These are phyloP conservation scores for Paraphaeosphaeria sporulosa DNA, from an alignment of 2,329 filamentous ascomycete species.

Conservation along the genomic window DNA sequence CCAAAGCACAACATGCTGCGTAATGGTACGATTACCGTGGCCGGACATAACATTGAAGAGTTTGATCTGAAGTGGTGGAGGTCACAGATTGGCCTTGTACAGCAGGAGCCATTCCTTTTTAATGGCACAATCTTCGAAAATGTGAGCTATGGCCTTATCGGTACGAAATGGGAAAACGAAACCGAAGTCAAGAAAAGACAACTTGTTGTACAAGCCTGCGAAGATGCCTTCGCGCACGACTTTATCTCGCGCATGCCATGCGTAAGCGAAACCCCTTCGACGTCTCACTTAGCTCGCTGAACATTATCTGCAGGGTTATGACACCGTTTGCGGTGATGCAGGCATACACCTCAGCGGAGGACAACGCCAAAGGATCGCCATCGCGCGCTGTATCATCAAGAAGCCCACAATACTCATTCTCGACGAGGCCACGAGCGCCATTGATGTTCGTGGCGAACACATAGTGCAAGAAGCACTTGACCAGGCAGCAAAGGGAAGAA, in stretches of 20 bases:
- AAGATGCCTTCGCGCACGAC: slow-evolving; percentile 90
- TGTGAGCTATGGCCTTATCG: slow-evolving; percentile 81
- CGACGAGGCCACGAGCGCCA: slow-evolving; percentile 34
- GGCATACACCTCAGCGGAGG: slow-evolving; percentile 90
- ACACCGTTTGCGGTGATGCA: slow-evolving; percentile 91
- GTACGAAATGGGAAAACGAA: slow-evolving; percentile 64
- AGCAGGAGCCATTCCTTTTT: slow-evolving; percentile 90
- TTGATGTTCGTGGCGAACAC: slow-evolving; percentile 50
- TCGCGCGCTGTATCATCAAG: slow-evolving; percentile 50
- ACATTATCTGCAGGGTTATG: slow-evolving; percentile 73
- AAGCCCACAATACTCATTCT: slow-evolving; percentile 50
- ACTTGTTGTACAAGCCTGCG: slow-evolving; percentile 65
- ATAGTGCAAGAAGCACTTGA: slow-evolving; percentile 47
- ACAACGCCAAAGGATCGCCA: slow-evolving; percentile 74
- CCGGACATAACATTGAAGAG: slow-evolving; percentile 67
- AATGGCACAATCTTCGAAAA: slow-evolving; percentile 86
- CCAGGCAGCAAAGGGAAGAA: slow-evolving; percentile 47
- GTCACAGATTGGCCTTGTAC: slow-evolving; percentile 87
- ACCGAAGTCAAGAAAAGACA: slow-evolving; percentile 67
- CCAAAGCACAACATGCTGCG: too few relatives aligned
- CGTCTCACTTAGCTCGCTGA: slow-evolving; percentile 46
- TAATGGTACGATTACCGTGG: slow-evolving; percentile 60
- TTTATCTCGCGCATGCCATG: slow-evolving; percentile 72
- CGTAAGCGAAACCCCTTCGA: slow-evolving; percentile 10
- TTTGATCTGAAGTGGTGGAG: slow-evolving; percentile 89